Evolutionary conservation across 1,284 basidiomycete genomes (phyloP), one percentile per base, ranked within the genome.

Genomic region (Abortiporus biennis): DNA sequence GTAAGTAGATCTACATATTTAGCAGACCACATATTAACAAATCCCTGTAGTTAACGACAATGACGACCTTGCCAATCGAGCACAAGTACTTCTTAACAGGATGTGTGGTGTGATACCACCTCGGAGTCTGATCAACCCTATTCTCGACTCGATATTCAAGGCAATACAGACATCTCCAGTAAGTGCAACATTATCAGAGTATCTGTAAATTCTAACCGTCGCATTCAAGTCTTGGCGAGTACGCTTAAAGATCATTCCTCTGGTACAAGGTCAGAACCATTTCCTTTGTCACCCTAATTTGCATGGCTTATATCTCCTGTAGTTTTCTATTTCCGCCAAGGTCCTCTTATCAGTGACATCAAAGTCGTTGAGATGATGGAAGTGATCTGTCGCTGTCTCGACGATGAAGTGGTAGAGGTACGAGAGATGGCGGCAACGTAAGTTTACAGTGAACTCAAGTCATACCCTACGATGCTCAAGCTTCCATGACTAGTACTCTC

Each of bases 241-340:
- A 6, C 76, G 83, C 32, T 59, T 85, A 37, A 84, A 83, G 54
- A 81, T 80, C 12, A 58, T 86, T 30, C 83, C 82, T n/a, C 66
- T 85, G n/a, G 69, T 85, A n/a, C 83, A 86, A 74, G 77, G 81
- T 78, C 34, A 43, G 35, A 42, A 43, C 4, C 4, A 27, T 31
- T 9, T 9, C n/a, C 16, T 12, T 29, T 29, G 27, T 29, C 9
- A n/a, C 27, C 8, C n/a, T 30, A 15, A 41, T 25, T 46, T 30
- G 36, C 36, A 27, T 16, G 8, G 6, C 27, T 39, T 38, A 31
- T n/a, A n/a, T n/a, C n/a, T n/a, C n/a, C n/a, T 37, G 4, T 37
- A 83, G 81, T 85, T 15, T 84, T 82, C 56, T 86, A 85, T 59
- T 86, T 86, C 70, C 73, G 83, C 29, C 80, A 85, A 56, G 66